A percentile compares a stretch with the other conserved stretches of the same genome.
phyloP scores from a whole-genome alignment of 1,284 basidiomycete genomes.

The Ceratobasidium theobromae region DNA sequence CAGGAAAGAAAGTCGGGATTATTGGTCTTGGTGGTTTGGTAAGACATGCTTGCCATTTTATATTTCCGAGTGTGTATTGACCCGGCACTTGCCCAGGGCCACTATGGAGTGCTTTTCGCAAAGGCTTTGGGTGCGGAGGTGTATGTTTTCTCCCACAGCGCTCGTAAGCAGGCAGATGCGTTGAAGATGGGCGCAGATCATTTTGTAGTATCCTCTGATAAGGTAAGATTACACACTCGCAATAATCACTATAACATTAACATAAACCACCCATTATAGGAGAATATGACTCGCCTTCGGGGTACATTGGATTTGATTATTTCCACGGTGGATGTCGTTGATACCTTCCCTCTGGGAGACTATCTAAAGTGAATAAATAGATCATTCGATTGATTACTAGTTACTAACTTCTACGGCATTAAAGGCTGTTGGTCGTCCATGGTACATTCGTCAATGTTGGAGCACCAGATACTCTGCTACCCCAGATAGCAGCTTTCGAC shows the following conservation, averaged over 20 bases:
- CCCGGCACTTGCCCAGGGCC: slow-evolving; percentile 42
- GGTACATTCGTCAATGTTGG: slow-evolving; percentile 58
- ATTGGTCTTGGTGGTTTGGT: slow-evolving; percentile 65
- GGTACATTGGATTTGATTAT: slow-evolving; percentile 63
- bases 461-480: slow-evolving; percentile 53
- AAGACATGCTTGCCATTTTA: slow-evolving; percentile 39
- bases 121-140: slow-evolving; percentile 62
- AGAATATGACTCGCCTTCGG: slow-evolving; percentile 51
- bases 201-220: slow-evolving; percentile 51
- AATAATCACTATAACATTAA: not conserved
- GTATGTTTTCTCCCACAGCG: slow-evolving; percentile 65
- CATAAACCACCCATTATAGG: slow-evolving; percentile 22
- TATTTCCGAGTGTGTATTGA: not conserved
- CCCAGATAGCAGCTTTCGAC: slow-evolving; percentile 44
- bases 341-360: slow-evolving; percentile 43
- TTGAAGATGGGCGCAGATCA: slow-evolving; percentile 61
- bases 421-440: slow-evolving; percentile 44
- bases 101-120: slow-evolving; percentile 60
- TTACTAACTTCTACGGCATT: slow-evolving; percentile 46
- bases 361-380: slow-evolving; percentile 42
- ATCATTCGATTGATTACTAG: not conserved
- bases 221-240: slow-evolving; percentile 4
- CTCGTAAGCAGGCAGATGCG: slow-evolving; percentile 63
- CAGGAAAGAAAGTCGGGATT: slow-evolving; percentile 67
- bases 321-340: slow-evolving; percentile 47